These are phyloP conservation scores for Prunus salicina DNA, from an alignment of 306 rosid species.

Conservation along the genomic window DNA sequence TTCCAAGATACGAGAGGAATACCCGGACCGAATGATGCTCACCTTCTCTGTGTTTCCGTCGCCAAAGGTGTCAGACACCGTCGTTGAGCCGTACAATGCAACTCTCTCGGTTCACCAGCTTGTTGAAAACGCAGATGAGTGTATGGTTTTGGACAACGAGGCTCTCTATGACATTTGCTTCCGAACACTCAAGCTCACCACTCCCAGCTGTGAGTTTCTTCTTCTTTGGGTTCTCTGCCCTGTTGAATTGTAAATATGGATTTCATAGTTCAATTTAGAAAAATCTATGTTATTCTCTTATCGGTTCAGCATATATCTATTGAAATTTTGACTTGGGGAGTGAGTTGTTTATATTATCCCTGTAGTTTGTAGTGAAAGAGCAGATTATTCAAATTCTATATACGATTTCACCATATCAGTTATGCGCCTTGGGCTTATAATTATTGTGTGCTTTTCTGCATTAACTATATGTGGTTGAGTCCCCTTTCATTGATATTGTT, in stretches of 20 bases:
- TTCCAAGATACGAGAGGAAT: conserved; percentile 58
- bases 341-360: background rate
- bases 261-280: background rate
- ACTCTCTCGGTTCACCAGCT: conserved; percentile 67
- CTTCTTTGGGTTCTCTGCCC: background rate
- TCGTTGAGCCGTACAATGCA: conserved; percentile 62
- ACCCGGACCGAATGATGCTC: conserved; percentile 62
- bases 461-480: background rate
- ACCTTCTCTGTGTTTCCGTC: conserved; percentile 62
- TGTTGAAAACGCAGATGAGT: conserved; percentile 61
- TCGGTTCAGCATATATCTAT: no score
- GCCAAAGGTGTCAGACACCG: conserved; percentile 61
- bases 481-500: background rate
- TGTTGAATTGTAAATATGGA: background rate
- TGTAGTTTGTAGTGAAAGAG: background rate
- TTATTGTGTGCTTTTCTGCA: background rate
- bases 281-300: background rate
- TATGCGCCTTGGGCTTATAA: background rate
- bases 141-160: conserved; percentile 65
- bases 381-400: background rate
- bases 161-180: conserved; percentile 64
- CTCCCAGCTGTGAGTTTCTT: conserved; percentile 55
- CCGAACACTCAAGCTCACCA: conserved; percentile 56
- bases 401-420: no score
- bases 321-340: background rate